These are phyloP conservation scores for Begonia peltatifolia DNA, from an alignment of 306 rosid species.

Conservation along the genomic window DNA sequence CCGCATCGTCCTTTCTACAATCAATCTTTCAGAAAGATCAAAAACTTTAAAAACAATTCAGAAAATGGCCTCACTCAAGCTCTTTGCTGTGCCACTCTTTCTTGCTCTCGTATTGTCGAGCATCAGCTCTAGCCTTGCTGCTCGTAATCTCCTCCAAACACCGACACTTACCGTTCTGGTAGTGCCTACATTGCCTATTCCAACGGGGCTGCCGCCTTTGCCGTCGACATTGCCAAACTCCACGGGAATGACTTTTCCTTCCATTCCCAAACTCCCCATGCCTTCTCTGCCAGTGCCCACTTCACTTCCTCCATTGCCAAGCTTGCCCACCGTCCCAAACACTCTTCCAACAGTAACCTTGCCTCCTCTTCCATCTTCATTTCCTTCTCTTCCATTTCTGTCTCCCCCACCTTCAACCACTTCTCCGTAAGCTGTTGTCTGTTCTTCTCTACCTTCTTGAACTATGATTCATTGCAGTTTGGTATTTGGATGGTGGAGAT, in stretches of 20 bases:
- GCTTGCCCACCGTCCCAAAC: not conserved
- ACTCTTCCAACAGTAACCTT: not conserved
- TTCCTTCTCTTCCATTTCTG: conserved; percentile 1
- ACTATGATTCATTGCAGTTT: too few relatives aligned
- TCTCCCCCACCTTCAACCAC: conserved; percentile 4
- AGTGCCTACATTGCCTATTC: too few relatives aligned
- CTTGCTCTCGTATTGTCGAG: too few relatives aligned
- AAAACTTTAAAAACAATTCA: too few relatives aligned
- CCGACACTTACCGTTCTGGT: too few relatives aligned
- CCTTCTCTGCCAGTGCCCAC: conserved; percentile 1
- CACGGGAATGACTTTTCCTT: conserved; percentile 3
- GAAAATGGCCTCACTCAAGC: too few relatives aligned
- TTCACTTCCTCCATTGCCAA: conserved; percentile 6
- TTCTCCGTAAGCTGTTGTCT: not conserved
- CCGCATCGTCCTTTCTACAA: too few relatives aligned
- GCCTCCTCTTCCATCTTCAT: not conserved
- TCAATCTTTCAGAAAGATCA: too few relatives aligned
- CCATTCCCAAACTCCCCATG: not conserved
- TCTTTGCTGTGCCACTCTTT: too few relatives aligned
- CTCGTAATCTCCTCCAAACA: too few relatives aligned
- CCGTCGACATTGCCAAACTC: not conserved
- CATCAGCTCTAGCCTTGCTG: too few relatives aligned
- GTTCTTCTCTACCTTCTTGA: not conserved
- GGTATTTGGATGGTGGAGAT: too few relatives aligned
- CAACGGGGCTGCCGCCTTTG: not conserved